Conservation (phyloP, 163 green algal species). For the Trebouxiophyceae sp. region DNA sequence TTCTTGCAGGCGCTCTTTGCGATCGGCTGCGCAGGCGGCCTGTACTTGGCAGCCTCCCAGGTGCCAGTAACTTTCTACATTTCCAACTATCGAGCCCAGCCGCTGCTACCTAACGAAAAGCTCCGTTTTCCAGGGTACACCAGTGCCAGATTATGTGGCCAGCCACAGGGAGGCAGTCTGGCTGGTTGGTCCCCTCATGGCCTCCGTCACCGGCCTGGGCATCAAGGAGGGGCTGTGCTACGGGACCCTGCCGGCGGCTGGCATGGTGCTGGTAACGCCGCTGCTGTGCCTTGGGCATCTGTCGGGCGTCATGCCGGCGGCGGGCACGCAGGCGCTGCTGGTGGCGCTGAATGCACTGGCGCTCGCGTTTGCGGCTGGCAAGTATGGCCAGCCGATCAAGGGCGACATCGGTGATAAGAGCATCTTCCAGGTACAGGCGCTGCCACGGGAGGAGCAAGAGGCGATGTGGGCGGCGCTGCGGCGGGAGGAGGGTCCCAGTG, state of each 20-base stretch:
- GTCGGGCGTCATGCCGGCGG: conserved; percentile 22
- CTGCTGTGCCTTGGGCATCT: conserved; percentile 67
- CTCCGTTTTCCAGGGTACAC: conserved; percentile 7
- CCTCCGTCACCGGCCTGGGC: conserved; percentile 57
- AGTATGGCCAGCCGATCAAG: conserved; percentile 75
- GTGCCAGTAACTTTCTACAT: no score
- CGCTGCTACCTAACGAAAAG: no score
- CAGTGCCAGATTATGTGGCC: conserved; percentile 57
- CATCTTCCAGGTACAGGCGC: no score
- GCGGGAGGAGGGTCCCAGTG: no score
- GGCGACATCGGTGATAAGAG: no score
- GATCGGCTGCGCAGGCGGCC: conserved; percentile 25
- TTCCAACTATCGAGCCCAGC: no score
- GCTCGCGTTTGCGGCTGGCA: conserved; percentile 67
- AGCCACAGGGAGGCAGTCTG: conserved; percentile 63
- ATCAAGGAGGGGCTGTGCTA: conserved; percentile 90
- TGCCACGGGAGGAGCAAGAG: no score
- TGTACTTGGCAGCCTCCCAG: conserved; percentile 39
- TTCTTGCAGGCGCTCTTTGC: conserved; percentile 45
- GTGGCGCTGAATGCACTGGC: conserved; percentile 32
- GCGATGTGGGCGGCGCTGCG: no score
- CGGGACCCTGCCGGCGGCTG: conserved; percentile 68
- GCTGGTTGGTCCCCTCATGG: conserved; percentile 82
- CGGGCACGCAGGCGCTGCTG: conserved; percentile 43
- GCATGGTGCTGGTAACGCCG: conserved; percentile 63